Percentiles rank a stretch among this genome's conserved stretches.
Evolutionary conservation across 2,329 filamentous ascomycete genomes (phyloP).

Genomic region (Orbilia quercus): DNA sequence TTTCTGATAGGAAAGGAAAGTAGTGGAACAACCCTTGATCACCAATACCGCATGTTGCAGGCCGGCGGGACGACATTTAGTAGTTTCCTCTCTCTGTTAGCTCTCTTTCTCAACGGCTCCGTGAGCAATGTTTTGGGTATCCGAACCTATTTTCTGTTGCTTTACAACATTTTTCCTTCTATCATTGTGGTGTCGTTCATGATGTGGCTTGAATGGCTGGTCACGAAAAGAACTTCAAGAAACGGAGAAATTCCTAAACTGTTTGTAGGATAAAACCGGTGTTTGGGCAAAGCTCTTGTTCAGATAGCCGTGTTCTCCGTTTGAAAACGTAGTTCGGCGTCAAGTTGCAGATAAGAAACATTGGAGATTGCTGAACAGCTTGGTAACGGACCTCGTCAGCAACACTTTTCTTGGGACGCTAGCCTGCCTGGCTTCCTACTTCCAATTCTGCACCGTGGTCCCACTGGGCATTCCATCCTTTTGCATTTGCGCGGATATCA

Average conservation of each 20-base stretch:
- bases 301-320: constrained; percentile 17
- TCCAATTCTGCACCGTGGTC: constrained; percentile 14
- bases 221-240: not conserved
- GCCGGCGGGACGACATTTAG: not conserved
- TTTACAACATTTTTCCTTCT: not conserved
- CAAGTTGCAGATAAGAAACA: not conserved
- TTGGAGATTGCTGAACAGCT: constrained; percentile 17
- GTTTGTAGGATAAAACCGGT: not conserved
- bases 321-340: constrained; percentile 1
- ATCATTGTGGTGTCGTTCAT: constrained; percentile 4
- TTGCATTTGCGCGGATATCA: constrained; percentile 18
- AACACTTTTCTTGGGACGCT: constrained; percentile 30
- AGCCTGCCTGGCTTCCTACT: constrained; percentile 19
- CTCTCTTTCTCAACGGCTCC: not conserved
- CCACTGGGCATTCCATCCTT: constrained; percentile 12
- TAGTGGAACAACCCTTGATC: not conserved
- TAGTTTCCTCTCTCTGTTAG: not conserved
- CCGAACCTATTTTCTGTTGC: not conserved
- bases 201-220: not conserved
- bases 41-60: not conserved
- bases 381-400: constrained; percentile 23
- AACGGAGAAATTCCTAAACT: constrained; percentile 1
- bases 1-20: not conserved
- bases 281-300: not conserved
- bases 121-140: no score